Percentiles rank a stretch among this genome's conserved stretches.
Evolutionary conservation across 2,329 filamentous ascomycete species (phyloP).

Genomic region (Cladosporium sp.): DNA sequence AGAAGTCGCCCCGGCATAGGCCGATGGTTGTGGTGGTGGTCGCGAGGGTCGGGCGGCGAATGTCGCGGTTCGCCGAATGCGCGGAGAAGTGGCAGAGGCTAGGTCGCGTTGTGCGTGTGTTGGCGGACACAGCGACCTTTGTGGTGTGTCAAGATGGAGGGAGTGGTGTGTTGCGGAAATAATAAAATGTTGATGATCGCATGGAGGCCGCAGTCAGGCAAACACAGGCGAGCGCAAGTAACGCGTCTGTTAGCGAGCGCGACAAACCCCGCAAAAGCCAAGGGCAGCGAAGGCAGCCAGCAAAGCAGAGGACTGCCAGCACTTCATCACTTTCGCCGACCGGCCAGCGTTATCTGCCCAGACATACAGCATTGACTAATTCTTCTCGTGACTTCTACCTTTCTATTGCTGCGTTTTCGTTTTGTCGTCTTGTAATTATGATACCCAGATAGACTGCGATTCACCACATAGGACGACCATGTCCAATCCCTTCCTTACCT

Average conservation of each 20-base stretch:
- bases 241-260: too few species aligned
- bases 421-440: slow-evolving; percentile 14
- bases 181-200: background rate
- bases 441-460: slow-evolving; percentile 18
- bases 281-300: too few species aligned
- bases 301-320: background rate
- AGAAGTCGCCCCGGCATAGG: slow-evolving; percentile 17
- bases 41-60: slow-evolving; percentile 1
- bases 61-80: slow-evolving; percentile 7
- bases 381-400: background rate
- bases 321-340: too few species aligned
- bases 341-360: too few species aligned
- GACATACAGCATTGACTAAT: too few species aligned
- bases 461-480: slow-evolving; percentile 17
- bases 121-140: background rate
- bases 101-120: background rate
- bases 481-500: slow-evolving; percentile 69
- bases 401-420: background rate
- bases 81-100: background rate
- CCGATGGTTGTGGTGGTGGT: background rate
- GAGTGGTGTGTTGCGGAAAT: background rate
- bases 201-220: background rate
- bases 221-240: background rate
- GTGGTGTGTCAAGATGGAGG: background rate
- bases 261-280: too few species aligned